Percentiles rank a stretch among this genome's conserved stretches.
Conservation (phyloP, 1,284 basidiomycete species). For the Cutaneotrichosporon mucoides region DNA sequence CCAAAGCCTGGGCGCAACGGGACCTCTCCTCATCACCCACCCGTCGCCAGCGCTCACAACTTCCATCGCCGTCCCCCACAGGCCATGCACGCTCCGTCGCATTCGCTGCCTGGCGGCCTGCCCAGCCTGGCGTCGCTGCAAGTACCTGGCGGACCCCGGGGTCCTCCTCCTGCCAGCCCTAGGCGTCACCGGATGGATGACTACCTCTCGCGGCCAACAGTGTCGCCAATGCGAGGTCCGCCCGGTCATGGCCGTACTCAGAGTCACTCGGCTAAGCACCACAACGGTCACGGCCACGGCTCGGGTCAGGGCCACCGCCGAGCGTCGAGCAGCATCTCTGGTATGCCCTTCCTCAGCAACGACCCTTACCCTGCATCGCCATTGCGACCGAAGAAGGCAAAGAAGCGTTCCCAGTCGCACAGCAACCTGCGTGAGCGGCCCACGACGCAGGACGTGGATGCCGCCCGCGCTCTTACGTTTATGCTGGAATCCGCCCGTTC, state of each 20-base stretch:
- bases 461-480: conserved; percentile 41
- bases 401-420: conserved; percentile 42
- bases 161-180: conserved; percentile 2
- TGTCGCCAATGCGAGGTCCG: conserved; percentile 8
- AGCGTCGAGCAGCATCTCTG: conserved; percentile 12
- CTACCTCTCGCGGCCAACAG: conserved; percentile 11
- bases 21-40: background rate
- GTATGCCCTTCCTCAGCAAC: conserved; percentile 12
- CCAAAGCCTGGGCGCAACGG: conserved; percentile 31
- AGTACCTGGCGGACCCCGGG: conserved; percentile 1
- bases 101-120: conserved; percentile 17
- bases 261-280: background rate
- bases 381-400: conserved; percentile 21
- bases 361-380: conserved; percentile 19
- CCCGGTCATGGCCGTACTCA: background rate
- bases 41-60: background rate
- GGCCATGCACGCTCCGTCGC: conserved; percentile 11
- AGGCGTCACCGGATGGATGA: conserved; percentile 18
- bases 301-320: conserved; percentile 12
- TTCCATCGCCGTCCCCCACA: conserved; percentile 10
- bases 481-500: conserved; percentile 35
- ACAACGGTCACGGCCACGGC: conserved; percentile 4
- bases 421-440: conserved; percentile 28
- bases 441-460: conserved; percentile 44
- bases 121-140: conserved; percentile 8